A percentile compares a stretch with the other conserved stretches of the same genome.
Evolutionary conservation across 208 protist genomes (phyloP).

Genomic region (Leishmania tarentolae): DNA sequence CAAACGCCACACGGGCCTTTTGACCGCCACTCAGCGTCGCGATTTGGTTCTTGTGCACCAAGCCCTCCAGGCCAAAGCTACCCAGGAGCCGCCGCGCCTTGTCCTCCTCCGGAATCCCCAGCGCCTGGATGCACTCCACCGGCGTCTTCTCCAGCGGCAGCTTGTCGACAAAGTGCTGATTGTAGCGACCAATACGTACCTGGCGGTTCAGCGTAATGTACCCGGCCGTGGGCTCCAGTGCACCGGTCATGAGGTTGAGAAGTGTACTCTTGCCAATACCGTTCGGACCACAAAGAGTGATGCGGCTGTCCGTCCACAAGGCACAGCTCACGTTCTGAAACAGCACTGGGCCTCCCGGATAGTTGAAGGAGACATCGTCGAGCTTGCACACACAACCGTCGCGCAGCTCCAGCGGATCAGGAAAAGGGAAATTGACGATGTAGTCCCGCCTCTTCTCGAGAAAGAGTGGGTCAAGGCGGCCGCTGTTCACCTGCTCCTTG

Average conservation of each 20-base stretch:
- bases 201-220: slow-evolving; percentile 76
- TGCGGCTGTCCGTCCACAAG: slow-evolving; percentile 88
- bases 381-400: slow-evolving; percentile 87
- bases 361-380: slow-evolving; percentile 85
- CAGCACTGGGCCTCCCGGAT: slow-evolving; percentile 70
- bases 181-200: slow-evolving; percentile 89
- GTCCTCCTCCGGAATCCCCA: slow-evolving; percentile 73
- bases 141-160: slow-evolving; percentile 89
- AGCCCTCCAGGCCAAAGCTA: slow-evolving; percentile 87
- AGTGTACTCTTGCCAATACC: slow-evolving; percentile 94
- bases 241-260: slow-evolving; percentile 90
- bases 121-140: slow-evolving; percentile 84
- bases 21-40: slow-evolving; percentile 94
- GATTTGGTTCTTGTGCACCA: slow-evolving; percentile 91
- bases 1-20: slow-evolving; percentile 94
- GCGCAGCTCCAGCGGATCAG: slow-evolving; percentile 70
- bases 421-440: slow-evolving; percentile 89
- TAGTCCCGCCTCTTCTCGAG: slow-evolving; percentile 90
- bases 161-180: slow-evolving; percentile 94
- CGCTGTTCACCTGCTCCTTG: slow-evolving; percentile 70
- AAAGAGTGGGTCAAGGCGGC: slow-evolving; percentile 64
- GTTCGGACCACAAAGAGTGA: slow-evolving; percentile 91
- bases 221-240: slow-evolving; percentile 75
- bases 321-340: slow-evolving; percentile 83
- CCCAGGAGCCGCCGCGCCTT: slow-evolving; percentile 85